phyloP scores from a whole-genome alignment of 257 asterid species.

The Fraxinus americana region DNA sequence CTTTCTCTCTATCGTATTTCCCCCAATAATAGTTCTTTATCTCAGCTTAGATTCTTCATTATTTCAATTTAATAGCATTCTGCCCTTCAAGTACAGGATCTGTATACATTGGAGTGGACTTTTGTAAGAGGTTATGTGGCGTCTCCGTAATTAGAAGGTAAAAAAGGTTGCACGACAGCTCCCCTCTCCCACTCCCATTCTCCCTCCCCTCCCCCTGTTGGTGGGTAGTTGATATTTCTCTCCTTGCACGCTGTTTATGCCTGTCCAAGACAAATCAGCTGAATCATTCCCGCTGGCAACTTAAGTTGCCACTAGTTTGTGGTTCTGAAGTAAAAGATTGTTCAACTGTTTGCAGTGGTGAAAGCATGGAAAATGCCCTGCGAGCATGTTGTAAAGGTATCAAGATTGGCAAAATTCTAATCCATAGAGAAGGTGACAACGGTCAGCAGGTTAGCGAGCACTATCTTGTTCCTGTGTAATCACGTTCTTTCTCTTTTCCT shows the following conservation, averaged over 20 bases:
- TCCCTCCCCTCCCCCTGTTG: background rate
- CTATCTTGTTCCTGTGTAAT: constrained; percentile 9
- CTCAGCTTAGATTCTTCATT: background rate
- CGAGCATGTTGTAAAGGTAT: constrained; percentile 95
- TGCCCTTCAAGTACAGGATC: constrained; percentile 57
- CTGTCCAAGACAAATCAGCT: background rate
- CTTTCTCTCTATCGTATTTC: background rate
- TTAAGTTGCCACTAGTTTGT: background rate
- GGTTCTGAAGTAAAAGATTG: background rate
- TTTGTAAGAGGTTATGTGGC: constrained; percentile 96
- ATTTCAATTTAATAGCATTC: background rate
- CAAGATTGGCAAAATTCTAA: constrained; percentile 86
- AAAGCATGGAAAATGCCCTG: constrained; percentile 97
- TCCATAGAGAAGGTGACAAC: constrained; percentile 61
- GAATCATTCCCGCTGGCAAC: background rate
- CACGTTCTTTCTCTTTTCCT: background rate
- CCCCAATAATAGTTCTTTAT: background rate
- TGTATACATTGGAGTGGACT: constrained; percentile 94
- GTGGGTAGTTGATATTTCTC: background rate
- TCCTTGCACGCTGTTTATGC: background rate
- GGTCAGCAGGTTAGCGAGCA: constrained; percentile 64
- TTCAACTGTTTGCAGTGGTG: constrained; percentile 47
- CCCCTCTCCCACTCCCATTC: too few relatives aligned
- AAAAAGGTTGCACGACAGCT: constrained; percentile 1
- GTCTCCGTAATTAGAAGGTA: constrained; percentile 96